Evolutionary conservation across 2,329 filamentous ascomycete genomes (phyloP).

Genomic region (Dothidotthia symphoricarpi): DNA sequence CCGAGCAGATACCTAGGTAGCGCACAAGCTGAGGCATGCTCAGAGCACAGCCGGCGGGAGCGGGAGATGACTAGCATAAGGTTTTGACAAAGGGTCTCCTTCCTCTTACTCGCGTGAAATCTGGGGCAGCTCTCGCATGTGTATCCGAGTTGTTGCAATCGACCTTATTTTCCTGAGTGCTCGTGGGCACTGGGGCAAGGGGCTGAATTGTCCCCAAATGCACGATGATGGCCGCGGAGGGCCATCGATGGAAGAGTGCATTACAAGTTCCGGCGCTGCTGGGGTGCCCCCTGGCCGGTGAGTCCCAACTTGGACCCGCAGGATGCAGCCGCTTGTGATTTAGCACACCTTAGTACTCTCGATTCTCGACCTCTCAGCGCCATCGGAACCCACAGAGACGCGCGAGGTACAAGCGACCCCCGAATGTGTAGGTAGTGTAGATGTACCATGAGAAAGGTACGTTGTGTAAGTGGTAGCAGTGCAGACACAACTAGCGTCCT

Average conservation of each 20-base stretch:
- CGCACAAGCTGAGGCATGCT: conserved; percentile 13
- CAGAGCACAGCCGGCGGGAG: conserved; percentile 35
- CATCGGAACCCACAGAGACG: conserved; percentile 15
- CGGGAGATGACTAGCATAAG: conserved; percentile 42
- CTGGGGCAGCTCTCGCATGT: conserved; percentile 11
- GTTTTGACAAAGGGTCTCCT: conserved; percentile 35
- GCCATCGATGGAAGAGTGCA: conserved; percentile 22
- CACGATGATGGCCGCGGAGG: conserved; percentile 25
- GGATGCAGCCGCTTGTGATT: conserved; percentile 30
- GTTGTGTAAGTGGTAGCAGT: conserved; percentile 8
- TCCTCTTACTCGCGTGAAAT: conserved; percentile 20
- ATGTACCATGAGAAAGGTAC: background rate
- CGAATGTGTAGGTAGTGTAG: conserved; percentile 1
- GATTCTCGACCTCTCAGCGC: conserved; percentile 23
- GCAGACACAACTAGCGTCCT: conserved; percentile 14
- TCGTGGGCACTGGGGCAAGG: conserved; percentile 8
- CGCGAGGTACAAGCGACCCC: conserved; percentile 2
- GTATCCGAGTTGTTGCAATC: conserved; percentile 5
- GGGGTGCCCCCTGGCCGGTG: conserved; percentile 15
- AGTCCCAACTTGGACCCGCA: conserved; percentile 24
- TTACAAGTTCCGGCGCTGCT: conserved; percentile 24
- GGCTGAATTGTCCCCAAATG: conserved; percentile 15
- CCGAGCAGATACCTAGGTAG: conserved; percentile 28
- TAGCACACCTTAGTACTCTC: conserved; percentile 15
- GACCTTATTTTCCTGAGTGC: conserved; percentile 5